Conservation (phyloP, 106 monocot species). For the Amphibolis antarctica region DNA sequence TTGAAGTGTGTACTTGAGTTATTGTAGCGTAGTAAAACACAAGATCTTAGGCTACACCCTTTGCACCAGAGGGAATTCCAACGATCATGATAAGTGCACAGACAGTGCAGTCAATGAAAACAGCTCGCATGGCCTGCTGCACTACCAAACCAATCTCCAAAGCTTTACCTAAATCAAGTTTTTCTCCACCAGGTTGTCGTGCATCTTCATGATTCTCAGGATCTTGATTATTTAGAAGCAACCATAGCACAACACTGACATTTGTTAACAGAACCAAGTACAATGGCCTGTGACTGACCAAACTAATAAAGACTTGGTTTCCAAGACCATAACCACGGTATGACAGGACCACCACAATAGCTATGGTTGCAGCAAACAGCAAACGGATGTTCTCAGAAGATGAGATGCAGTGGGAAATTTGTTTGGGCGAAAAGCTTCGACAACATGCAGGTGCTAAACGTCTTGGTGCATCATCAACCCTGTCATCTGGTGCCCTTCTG, state of each 20-base stretch:
- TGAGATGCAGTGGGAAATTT: slow-evolving; percentile 27
- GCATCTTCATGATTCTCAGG: background rate
- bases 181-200: slow-evolving; percentile 9
- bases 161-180: slow-evolving; percentile 17
- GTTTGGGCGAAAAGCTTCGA: slow-evolving; percentile 12
- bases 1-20: too few species aligned
- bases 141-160: slow-evolving; percentile 30
- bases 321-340: slow-evolving; percentile 11
- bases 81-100: slow-evolving; percentile 50
- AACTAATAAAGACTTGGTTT: slow-evolving; percentile 7
- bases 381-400: slow-evolving; percentile 42
- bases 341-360: slow-evolving; percentile 26
- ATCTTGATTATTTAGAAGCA: slow-evolving; percentile 13
- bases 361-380: slow-evolving; percentile 22
- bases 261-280: slow-evolving; percentile 46
- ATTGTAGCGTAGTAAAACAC: background rate
- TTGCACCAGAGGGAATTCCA: slow-evolving; percentile 7
- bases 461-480: background rate
- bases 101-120: slow-evolving; percentile 47
- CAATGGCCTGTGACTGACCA: slow-evolving; percentile 43
- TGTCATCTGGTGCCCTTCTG: too few species aligned
- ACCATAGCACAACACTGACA: slow-evolving; percentile 31
- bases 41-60: background rate
- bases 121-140: slow-evolving; percentile 31
- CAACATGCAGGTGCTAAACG: background rate